A percentile compares a stretch with the other conserved stretches of the same genome.
Conservation (phyloP, 129 eudicot genomes). For the Artemisia annua region DNA sequence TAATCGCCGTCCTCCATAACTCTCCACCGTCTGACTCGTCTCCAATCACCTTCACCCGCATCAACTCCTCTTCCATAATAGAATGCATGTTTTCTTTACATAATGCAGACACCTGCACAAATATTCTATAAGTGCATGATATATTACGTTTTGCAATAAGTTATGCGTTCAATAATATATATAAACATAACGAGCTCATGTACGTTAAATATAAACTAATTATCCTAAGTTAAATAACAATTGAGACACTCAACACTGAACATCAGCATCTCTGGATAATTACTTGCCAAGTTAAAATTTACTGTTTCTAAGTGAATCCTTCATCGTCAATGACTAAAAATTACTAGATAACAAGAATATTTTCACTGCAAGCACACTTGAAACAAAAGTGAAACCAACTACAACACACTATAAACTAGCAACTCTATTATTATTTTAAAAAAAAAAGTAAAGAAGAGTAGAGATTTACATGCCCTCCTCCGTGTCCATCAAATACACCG, state of each 20-base stretch:
- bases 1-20: constrained; percentile 39
- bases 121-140: not conserved
- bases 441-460: not conserved
- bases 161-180: not conserved
- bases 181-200: not conserved
- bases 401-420: no score
- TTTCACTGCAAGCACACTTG: no score
- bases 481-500: constrained; percentile 59
- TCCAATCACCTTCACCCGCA: constrained; percentile 37
- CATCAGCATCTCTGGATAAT: no score
- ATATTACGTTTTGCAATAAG: not conserved
- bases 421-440: not conserved
- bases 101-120: constrained; percentile 51
- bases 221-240: no score
- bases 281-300: no score
- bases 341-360: no score
- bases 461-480: constrained; percentile 51
- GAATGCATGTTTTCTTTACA: constrained; percentile 54
- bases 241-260: no score
- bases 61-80: constrained; percentile 49
- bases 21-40: constrained; percentile 1
- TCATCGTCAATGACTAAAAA: no score
- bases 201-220: not conserved
- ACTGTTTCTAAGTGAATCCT: no score
- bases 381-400: no score